These are phyloP conservation scores for Ogataea polymorpha DNA, from an alignment of 805 yeast species.

Conservation along the genomic window DNA sequence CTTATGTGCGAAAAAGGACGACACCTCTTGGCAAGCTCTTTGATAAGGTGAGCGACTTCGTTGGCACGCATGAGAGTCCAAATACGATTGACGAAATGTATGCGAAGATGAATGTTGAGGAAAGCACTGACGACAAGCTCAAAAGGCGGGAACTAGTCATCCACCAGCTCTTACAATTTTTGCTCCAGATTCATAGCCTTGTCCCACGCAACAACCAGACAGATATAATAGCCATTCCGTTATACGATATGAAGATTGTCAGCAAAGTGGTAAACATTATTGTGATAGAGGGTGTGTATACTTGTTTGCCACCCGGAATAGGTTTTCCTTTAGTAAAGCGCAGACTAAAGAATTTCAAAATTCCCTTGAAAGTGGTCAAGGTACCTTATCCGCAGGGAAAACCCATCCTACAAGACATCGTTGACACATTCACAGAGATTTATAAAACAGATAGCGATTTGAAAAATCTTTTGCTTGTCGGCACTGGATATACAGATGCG, in stretches of 20 bases:
- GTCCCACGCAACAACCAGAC: slow-evolving; percentile 32
- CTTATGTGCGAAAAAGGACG: slow-evolving; percentile 26
- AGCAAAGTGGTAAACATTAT: slow-evolving; percentile 61
- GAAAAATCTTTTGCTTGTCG: slow-evolving; percentile 52
- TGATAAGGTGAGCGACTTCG: slow-evolving; percentile 22
- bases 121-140: neutral
- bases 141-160: slow-evolving; percentile 30
- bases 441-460: slow-evolving; percentile 47
- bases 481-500: slow-evolving; percentile 65
- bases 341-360: slow-evolving; percentile 46
- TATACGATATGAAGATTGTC: slow-evolving; percentile 80
- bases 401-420: slow-evolving; percentile 21
- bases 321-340: slow-evolving; percentile 67
- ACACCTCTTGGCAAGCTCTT: slow-evolving; percentile 34
- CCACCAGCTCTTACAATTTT: slow-evolving; percentile 33
- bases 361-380: slow-evolving; percentile 22
- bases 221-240: slow-evolving; percentile 60
- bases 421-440: slow-evolving; percentile 33
- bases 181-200: slow-evolving; percentile 39
- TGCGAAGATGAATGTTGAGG: neutral
- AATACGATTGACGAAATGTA: slow-evolving; percentile 12
- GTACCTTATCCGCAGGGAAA: slow-evolving; percentile 18
- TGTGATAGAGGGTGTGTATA: slow-evolving; percentile 68
- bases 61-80: slow-evolving; percentile 7
- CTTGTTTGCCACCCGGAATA: slow-evolving; percentile 51